Conservation (phyloP, 108 stramenopile genomes). For the Cyclostephanos invisitatus region DNA sequence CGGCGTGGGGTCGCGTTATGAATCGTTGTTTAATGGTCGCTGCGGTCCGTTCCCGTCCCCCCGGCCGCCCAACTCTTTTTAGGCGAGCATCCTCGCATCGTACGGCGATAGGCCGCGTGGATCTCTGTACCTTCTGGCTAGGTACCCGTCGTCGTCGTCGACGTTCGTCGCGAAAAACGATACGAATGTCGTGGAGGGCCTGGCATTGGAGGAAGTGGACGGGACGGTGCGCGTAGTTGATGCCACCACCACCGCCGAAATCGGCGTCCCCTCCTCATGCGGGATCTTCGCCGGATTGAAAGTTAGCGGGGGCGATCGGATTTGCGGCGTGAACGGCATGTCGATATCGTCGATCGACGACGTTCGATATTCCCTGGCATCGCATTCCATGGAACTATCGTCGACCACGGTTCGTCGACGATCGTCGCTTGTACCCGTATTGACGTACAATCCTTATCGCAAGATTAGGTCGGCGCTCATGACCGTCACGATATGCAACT, state of each 20-base stretch:
- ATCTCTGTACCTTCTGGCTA: not conserved
- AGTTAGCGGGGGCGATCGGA: constrained; percentile 22
- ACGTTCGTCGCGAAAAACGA: constrained; percentile 23
- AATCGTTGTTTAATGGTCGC: no score
- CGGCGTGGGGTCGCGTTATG: not conserved
- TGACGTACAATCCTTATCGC: constrained; percentile 40
- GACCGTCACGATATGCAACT: constrained; percentile 23
- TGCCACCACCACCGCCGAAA: not conserved
- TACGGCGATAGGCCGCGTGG: not conserved
- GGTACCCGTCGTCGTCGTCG: not conserved
- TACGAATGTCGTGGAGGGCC: constrained; percentile 19
- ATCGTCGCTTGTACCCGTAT: constrained; percentile 15
- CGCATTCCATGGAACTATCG: no score
- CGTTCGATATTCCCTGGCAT: constrained; percentile 9
- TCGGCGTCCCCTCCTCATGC: not conserved
- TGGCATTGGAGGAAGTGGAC: constrained; percentile 19
- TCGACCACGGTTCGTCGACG: not conserved
- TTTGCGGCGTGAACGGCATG: constrained; percentile 32
- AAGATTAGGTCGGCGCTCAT: constrained; percentile 58
- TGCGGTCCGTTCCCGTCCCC: not conserved
- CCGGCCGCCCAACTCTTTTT: not conserved
- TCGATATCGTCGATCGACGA: constrained; percentile 12
- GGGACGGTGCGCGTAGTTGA: constrained; percentile 10
- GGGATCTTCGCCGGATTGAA: constrained; percentile 23
- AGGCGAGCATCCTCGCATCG: constrained; percentile 1